These are phyloP conservation scores for Clarireedia homoeocarpa DNA, from an alignment of 2,329 filamentous ascomycete species.

Conservation along the genomic window DNA sequence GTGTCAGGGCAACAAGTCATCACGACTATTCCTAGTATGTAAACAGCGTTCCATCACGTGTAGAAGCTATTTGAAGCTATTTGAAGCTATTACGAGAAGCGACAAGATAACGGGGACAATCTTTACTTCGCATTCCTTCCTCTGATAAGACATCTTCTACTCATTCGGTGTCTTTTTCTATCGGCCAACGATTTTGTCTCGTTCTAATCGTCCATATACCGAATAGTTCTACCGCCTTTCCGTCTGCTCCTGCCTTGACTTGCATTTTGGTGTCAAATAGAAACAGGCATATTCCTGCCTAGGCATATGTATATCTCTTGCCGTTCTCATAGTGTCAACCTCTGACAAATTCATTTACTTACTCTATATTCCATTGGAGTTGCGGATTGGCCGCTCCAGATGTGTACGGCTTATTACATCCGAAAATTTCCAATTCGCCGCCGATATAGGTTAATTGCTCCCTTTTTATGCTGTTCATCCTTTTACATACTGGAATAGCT, in stretches of 20 bases:
- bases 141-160: constrained; percentile 6
- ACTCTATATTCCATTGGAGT: background rate
- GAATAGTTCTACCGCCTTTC: background rate
- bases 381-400: background rate
- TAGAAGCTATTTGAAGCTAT: constrained; percentile 3
- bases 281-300: background rate
- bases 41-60: constrained; percentile 1
- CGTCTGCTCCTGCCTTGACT: background rate
- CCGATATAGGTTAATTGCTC: too few species aligned
- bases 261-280: background rate
- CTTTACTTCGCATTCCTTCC: background rate
- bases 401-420: background rate
- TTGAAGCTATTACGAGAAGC: constrained; percentile 10
- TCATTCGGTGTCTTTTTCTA: background rate
- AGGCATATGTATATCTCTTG: background rate
- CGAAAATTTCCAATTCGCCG: background rate
- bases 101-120: constrained; percentile 7
- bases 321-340: background rate
- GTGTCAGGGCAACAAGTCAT: background rate
- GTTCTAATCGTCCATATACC: background rate
- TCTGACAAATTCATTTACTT: constrained; percentile 2
- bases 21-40: background rate
- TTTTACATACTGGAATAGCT: too few species aligned
- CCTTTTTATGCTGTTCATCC: too few species aligned
- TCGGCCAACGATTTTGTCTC: background rate